Percentiles rank a stretch among this genome's conserved stretches.
Evolutionary conservation across 2,329 filamentous ascomycete genomes (phyloP).

Genomic region (Metarhizium brunneum): DNA sequence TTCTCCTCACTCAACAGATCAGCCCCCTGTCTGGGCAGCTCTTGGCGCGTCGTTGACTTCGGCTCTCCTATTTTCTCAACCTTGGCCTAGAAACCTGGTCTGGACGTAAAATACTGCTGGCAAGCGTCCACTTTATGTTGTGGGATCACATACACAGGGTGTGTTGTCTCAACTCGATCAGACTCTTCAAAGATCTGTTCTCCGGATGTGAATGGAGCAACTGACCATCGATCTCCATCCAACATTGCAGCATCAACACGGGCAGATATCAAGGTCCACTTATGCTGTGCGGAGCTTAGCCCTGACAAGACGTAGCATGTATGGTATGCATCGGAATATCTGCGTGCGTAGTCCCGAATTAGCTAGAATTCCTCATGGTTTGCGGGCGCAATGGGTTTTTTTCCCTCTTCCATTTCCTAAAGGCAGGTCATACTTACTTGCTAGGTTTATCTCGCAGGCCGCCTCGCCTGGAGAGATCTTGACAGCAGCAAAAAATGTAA

Average conservation of each 20-base stretch:
- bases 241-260: constrained; percentile 23
- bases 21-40: neutral
- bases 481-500: constrained; percentile 86
- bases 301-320: constrained; percentile 86
- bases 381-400: neutral
- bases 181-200: constrained; percentile 58
- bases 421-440: constrained; percentile 50
- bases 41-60: neutral
- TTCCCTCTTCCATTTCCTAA: neutral
- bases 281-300: constrained; percentile 72
- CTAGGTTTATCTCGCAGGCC: constrained; percentile 90
- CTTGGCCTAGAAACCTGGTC: constrained; percentile 42
- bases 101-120: constrained; percentile 53
- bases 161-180: constrained; percentile 61
- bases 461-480: constrained; percentile 60
- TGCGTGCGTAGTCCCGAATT: constrained; percentile 21
- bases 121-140: constrained; percentile 57
- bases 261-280: constrained; percentile 37
- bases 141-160: constrained; percentile 82
- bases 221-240: constrained; percentile 34
- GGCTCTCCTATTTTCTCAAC: neutral
- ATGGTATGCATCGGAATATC: constrained; percentile 79
- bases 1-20: neutral
- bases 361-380: neutral
- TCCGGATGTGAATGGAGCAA: constrained; percentile 40